A percentile compares a stretch with the other conserved stretches of the same genome.
Evolutionary conservation across 2,329 filamentous ascomycete species (phyloP).

Genomic region (Madurella mycetomatis): DNA sequence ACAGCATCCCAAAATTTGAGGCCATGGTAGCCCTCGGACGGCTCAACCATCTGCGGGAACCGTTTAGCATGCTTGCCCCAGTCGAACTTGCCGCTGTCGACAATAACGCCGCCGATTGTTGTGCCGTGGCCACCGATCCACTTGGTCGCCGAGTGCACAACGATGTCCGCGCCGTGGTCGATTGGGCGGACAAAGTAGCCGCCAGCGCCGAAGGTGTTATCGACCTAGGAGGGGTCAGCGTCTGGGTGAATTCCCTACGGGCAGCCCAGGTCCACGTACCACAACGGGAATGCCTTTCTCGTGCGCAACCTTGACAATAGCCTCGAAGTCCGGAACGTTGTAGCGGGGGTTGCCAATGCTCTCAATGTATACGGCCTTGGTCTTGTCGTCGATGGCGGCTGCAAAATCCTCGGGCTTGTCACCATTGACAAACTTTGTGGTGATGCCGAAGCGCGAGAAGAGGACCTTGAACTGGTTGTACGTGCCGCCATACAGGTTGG

Average conservation of each 20-base stretch:
- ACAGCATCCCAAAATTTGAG: constrained; percentile 95
- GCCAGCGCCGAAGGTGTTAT: constrained; percentile 94
- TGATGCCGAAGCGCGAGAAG: constrained; percentile 79
- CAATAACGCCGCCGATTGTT: constrained; percentile 78
- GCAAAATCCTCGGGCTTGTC: constrained; percentile 76
- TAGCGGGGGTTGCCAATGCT: constrained; percentile 91
- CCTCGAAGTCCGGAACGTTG: constrained; percentile 87
- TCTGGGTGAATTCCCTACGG: not conserved
- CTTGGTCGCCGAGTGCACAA: constrained; percentile 92
- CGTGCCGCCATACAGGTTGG: constrained; percentile 89
- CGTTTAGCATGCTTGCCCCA: constrained; percentile 80
- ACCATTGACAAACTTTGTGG: constrained; percentile 80
- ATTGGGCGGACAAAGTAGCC: constrained; percentile 86
- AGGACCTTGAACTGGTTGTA: constrained; percentile 97
- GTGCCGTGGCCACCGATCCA: constrained; percentile 97
- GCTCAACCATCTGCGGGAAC: constrained; percentile 92
- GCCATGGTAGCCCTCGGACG: constrained; percentile 83
- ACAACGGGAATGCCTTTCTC: constrained; percentile 62
- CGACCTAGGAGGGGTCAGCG: constrained; percentile 52
- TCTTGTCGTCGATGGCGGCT: constrained; percentile 82
- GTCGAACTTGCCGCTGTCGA: constrained; percentile 89
- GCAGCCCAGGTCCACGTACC: constrained; percentile 36
- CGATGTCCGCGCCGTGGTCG: constrained; percentile 86
- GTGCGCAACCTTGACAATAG: constrained; percentile 75
- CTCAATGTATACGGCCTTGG: constrained; percentile 88